phyloP scores from a whole-genome alignment of 2,329 filamentous ascomycete genomes.

The Xylariaceae sp. region DNA sequence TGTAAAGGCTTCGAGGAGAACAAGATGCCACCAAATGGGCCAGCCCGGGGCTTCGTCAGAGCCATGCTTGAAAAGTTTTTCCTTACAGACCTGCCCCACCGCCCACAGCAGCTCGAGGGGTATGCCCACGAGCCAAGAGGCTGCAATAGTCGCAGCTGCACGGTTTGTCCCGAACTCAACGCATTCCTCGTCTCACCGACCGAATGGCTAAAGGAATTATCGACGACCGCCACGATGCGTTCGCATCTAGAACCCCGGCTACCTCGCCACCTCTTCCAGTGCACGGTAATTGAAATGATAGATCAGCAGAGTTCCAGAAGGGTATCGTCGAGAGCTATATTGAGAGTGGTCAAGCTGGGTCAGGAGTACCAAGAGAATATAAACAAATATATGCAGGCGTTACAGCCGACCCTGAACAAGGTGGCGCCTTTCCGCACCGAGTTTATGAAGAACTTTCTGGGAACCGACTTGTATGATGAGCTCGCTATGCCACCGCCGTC shows the following conservation, averaged over 20 bases:
- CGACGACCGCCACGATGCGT: too few relatives aligned
- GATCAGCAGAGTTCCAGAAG: background rate
- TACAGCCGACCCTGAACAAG: background rate
- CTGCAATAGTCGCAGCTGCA: too few relatives aligned
- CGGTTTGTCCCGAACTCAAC: too few relatives aligned
- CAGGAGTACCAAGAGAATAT: background rate
- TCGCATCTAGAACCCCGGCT: slow-evolving; percentile 1
- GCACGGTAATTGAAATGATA: background rate
- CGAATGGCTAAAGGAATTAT: background rate
- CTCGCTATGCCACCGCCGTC: background rate
- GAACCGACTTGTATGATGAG: background rate
- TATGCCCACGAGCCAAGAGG: slow-evolving; percentile 1
- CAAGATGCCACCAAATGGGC: slow-evolving; percentile 2
- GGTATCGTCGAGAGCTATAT: background rate
- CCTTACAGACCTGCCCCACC: slow-evolving; percentile 3
- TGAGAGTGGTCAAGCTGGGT: slow-evolving; percentile 5
- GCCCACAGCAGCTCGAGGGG: background rate
- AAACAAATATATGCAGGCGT: background rate
- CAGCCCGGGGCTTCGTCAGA: slow-evolving; percentile 8
- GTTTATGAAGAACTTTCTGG: slow-evolving; percentile 3
- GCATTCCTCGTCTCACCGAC: slow-evolving; percentile 1
- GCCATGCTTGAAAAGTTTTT: slow-evolving; percentile 9
- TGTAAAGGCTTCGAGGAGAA: slow-evolving; percentile 3
- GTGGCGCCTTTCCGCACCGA: slow-evolving; percentile 1
- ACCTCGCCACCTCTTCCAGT: slow-evolving; percentile 1